Evolutionary conservation across 345 rosid genomes (phyloP), one percentile per base, ranked within the genome.

Genomic region (Erodium maritimum): DNA sequence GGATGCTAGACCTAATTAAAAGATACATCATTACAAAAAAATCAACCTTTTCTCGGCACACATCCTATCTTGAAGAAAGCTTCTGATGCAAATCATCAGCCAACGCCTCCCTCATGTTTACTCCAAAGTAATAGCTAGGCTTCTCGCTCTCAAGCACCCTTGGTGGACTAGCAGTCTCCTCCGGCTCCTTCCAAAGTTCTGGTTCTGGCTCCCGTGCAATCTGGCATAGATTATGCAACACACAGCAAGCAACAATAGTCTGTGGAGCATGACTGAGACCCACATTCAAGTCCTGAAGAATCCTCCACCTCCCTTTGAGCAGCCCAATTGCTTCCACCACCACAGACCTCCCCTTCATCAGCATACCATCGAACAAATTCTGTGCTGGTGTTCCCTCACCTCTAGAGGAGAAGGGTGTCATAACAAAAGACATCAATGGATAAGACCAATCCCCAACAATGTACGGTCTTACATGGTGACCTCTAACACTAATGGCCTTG

Each of bases 141-240:
- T 82, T 87, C 91, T 93, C 99, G 29, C 72, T 78, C 78, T 89
- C 95, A 37, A 89, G 81, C 23, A 87, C 86, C 64, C 91, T 83
- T 0, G 88, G 75, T 1, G 82, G 79, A 53, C 63, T 25, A 17
- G 94, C 99, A 68, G 57, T 70, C 78, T 93, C 99, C 52, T 87
- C 95, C 0, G 91, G 95, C 63, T 93, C 97, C 65, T 81, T 87
- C 82, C 85, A 81, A 21, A 68, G 56, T 75, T 80, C 95, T 0
- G 99, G 99, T 71, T 93, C 99, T 0, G 99, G 99, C 69, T 93
- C 99, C 75, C 99, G 78, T 0, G 94, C 94, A 57, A 89, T 81
- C 78, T 93, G 99, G 64, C 99, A 93, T 66, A 93, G 56, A 58
- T 93, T 93, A 72, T 93, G 99, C 91, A 93, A 71, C 63, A 93